phyloP scores from a whole-genome alignment of 1,284 basidiomycete genomes.

The Fomitopsis palustris region DNA sequence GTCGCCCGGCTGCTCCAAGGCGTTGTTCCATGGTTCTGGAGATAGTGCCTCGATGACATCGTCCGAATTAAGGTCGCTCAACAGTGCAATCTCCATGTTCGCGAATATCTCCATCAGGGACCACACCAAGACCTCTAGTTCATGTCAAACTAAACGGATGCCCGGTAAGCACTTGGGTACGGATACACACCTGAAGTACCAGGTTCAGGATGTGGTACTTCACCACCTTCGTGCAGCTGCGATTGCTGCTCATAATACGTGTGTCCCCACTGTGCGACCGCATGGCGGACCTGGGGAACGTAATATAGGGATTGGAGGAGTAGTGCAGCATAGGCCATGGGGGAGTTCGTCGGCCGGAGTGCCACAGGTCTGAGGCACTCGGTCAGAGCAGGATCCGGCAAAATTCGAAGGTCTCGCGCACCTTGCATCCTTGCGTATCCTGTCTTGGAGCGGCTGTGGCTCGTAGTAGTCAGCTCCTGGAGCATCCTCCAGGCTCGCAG shows the following conservation, averaged over 20 bases:
- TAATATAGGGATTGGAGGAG: slow-evolving; percentile 62
- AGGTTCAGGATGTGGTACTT: slow-evolving; percentile 7
- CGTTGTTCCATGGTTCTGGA: slow-evolving; percentile 32
- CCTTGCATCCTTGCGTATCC: slow-evolving; percentile 56
- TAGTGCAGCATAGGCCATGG: slow-evolving; percentile 54
- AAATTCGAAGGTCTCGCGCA: slow-evolving; percentile 27
- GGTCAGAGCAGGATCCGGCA: neutral
- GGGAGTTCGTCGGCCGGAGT: slow-evolving; percentile 50
- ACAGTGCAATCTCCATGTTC: slow-evolving; percentile 51
- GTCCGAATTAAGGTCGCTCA: slow-evolving; percentile 41
- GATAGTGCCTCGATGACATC: slow-evolving; percentile 31
- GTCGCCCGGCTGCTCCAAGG: slow-evolving; percentile 35
- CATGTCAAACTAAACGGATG: neutral
- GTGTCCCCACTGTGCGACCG: slow-evolving; percentile 45
- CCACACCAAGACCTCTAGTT: slow-evolving; percentile 39
- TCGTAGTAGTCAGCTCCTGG: slow-evolving; percentile 29
- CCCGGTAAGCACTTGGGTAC: neutral
- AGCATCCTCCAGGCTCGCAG: slow-evolving; percentile 51
- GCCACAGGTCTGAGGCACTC: slow-evolving; percentile 51
- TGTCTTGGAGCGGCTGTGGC: slow-evolving; percentile 45
- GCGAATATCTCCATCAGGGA: slow-evolving; percentile 60
- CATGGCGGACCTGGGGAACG: slow-evolving; percentile 61
- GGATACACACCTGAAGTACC: neutral
- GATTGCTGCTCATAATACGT: slow-evolving; percentile 10
- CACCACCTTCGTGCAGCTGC: neutral